phyloP scores from a whole-genome alignment of 352 stramenopile species.

The Peronosclerospora sorghi region DNA sequence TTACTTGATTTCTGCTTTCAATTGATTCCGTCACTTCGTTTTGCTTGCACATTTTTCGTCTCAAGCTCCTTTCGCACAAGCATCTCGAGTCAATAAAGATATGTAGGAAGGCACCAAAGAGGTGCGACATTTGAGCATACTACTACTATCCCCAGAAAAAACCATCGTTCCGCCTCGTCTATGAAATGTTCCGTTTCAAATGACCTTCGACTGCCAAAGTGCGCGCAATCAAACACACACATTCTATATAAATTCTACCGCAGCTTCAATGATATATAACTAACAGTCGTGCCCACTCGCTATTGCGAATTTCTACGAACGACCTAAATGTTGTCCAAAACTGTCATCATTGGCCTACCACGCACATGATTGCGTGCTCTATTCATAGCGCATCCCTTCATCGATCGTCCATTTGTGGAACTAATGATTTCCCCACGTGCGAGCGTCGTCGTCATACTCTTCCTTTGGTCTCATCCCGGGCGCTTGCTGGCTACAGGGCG shows the following conservation, averaged over 20 bases:
- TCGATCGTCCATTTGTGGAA: slow-evolving; percentile 9
- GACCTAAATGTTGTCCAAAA: neutral
- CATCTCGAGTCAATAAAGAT: too few relatives aligned
- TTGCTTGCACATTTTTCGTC: too few relatives aligned
- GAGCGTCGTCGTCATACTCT: slow-evolving; percentile 3
- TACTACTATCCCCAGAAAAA: too few relatives aligned
- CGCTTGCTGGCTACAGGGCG: slow-evolving; percentile 6
- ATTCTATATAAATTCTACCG: too few relatives aligned
- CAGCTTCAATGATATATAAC: slow-evolving; percentile 3
- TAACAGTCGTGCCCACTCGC: neutral
- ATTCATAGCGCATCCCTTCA: neutral
- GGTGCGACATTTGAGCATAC: too few relatives aligned
- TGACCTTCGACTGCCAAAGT: too few relatives aligned
- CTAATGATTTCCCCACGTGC: slow-evolving; percentile 8
- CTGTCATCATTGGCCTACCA: neutral
- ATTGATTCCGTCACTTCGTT: too few relatives aligned
- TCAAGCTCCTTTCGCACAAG: too few relatives aligned
- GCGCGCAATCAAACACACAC: too few relatives aligned
- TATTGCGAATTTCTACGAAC: neutral
- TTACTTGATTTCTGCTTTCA: too few relatives aligned
- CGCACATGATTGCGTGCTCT: neutral
- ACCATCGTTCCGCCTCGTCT: too few relatives aligned
- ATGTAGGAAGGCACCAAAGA: too few relatives aligned
- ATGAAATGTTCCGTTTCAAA: neutral
- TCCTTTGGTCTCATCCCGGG: slow-evolving; percentile 2